Evolutionary conservation across 2,329 filamentous ascomycete species (phyloP).

Genomic region (Talaromyces sp.): DNA sequence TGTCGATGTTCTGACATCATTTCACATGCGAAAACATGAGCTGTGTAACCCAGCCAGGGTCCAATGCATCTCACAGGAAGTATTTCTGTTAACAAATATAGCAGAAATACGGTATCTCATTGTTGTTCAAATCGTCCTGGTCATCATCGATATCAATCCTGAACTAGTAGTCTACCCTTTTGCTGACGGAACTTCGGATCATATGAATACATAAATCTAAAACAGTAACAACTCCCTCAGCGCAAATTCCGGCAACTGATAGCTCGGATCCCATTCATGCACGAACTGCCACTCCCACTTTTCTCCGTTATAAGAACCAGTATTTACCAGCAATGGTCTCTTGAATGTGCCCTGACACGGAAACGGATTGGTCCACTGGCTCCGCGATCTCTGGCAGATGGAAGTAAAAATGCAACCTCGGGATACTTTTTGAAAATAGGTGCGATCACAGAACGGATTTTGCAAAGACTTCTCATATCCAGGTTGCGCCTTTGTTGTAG

Average conservation of each 20-base stretch:
- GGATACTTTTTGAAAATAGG: conserved; percentile 3
- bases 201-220: neutral
- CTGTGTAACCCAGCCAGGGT: too few species aligned
- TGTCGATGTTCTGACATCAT: too few species aligned
- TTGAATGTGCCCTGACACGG: conserved; percentile 15
- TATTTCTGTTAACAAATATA: too few species aligned
- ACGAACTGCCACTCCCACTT: conserved; percentile 18
- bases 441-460: conserved; percentile 6
- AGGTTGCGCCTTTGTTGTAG: conserved; percentile 4
- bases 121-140: too few species aligned
- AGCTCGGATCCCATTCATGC: conserved; percentile 17
- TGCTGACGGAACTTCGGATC: too few species aligned
- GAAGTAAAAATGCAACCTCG: neutral
- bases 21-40: too few species aligned
- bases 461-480: neutral
- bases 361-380: neutral
- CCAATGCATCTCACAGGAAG: too few species aligned
- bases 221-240: conserved; percentile 14
- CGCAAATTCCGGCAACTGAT: conserved; percentile 16
- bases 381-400: conserved; percentile 2
- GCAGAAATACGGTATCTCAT: too few species aligned
- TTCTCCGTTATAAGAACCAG: conserved; percentile 3
- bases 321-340: conserved; percentile 11
- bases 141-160: too few species aligned
- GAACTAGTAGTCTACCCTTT: too few species aligned